A percentile compares a stretch with the other conserved stretches of the same genome.
Evolutionary conservation across 345 rosid genomes (phyloP).

Genomic region (Acer saccharum): DNA sequence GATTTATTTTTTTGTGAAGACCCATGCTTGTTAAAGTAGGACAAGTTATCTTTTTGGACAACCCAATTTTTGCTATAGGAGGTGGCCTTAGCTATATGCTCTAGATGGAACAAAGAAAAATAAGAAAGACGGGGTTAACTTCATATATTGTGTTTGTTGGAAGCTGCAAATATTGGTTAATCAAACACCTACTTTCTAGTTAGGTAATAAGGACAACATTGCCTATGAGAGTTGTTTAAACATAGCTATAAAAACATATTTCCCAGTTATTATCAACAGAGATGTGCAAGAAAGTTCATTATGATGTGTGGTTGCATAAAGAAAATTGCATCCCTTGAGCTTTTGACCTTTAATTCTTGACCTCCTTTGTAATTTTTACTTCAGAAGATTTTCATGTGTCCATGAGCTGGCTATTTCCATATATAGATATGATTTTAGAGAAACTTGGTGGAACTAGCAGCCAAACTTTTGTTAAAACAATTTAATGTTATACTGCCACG

Average conservation of each 20-base stretch:
- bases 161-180: slow-evolving; percentile 2
- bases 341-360: not conserved
- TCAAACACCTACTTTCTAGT: not conserved
- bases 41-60: not conserved
- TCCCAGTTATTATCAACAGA: not conserved
- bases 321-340: not conserved
- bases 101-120: too few relatives aligned
- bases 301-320: not conserved
- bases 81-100: not conserved
- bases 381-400: not conserved
- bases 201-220: not conserved
- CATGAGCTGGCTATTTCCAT: not conserved
- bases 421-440: not conserved
- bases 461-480: not conserved
- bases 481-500: not conserved
- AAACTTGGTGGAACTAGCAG: not conserved
- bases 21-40: not conserved
- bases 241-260: not conserved
- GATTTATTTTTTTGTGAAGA: not conserved
- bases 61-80: not conserved
- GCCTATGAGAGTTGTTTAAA: slow-evolving; percentile 1
- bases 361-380: not conserved
- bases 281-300: not conserved
- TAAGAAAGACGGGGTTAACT: not conserved
- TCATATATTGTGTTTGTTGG: not conserved